phyloP scores from a whole-genome alignment of 441 rosid species.

The Metrosideros polymorpha region DNA sequence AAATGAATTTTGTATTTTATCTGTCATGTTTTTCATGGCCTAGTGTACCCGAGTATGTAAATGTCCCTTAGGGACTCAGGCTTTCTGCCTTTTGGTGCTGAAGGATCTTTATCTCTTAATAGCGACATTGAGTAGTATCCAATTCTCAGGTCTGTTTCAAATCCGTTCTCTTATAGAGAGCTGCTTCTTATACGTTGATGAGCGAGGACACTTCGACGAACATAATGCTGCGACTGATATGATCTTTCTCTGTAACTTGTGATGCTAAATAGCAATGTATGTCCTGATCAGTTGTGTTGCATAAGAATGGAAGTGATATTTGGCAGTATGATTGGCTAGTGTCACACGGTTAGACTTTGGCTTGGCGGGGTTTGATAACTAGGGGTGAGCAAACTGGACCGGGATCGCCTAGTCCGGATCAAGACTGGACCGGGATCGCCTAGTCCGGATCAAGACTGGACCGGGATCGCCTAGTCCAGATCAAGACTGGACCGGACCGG shows the following conservation, averaged over 20 bases:
- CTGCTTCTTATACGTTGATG: not conserved
- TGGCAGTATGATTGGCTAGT: not conserved
- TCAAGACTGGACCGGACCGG: too few species aligned
- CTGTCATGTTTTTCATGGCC: constrained; percentile 7
- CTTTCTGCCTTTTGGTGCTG: not conserved
- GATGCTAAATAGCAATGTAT: not conserved
- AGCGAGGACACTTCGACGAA: not conserved
- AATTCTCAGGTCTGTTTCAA: not conserved
- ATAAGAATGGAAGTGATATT: not conserved
- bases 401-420: too few species aligned
- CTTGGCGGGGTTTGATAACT: not conserved
- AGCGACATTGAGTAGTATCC: not conserved
- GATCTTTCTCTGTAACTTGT: not conserved
- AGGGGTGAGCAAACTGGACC: too few species aligned
- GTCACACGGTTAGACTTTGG: not conserved
- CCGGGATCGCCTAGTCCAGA: too few species aligned
- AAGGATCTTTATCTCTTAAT: not conserved
- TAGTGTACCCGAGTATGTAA: constrained; percentile 5
- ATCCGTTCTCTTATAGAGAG: not conserved
- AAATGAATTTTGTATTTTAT: not conserved
- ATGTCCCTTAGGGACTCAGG: not conserved
- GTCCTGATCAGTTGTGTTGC: not conserved
- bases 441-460: too few species aligned
- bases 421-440: too few species aligned
- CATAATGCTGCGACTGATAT: not conserved